phyloP scores from a whole-genome alignment of 306 rosid genomes.

The Prunus campanulata region DNA sequence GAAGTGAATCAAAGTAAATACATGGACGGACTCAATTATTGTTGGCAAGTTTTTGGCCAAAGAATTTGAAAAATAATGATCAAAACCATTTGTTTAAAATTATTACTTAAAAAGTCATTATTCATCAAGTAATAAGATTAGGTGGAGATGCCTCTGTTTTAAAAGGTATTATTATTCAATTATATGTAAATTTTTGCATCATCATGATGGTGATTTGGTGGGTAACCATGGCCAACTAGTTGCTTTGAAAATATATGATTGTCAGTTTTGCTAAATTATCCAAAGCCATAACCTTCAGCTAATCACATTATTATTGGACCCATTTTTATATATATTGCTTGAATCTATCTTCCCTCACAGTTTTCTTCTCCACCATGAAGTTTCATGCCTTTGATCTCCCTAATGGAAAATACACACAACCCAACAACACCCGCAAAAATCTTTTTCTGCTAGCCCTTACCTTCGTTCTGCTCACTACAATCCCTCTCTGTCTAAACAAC shows the following conservation, averaged over 20 bases:
- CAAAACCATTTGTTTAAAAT: background rate
- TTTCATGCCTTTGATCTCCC: conserved; percentile 28
- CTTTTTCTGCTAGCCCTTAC: conserved; percentile 16
- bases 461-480: conserved; percentile 24
- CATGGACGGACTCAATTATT: conserved; percentile 7
- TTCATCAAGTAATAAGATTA: background rate
- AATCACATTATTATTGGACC: background rate
- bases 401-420: conserved; percentile 39
- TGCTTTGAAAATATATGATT: background rate
- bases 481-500: conserved; percentile 39
- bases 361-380: conserved; percentile 41
- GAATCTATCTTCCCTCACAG: conserved; percentile 22
- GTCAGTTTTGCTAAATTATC: background rate
- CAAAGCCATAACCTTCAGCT: background rate
- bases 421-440: conserved; percentile 19
- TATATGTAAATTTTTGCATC: background rate
- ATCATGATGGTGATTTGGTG: conserved; percentile 16
- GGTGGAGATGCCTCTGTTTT: background rate
- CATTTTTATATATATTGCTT: conserved; percentile 1
- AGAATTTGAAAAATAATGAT: background rate
- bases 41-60: background rate
- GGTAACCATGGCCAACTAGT: conserved; percentile 17
- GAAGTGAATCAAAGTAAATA: conserved; percentile 9
- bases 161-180: background rate
- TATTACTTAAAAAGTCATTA: background rate